These are phyloP conservation scores for Tolypocladium ovalisporum DNA, from an alignment of 2,329 filamentous ascomycete species.

Conservation along the genomic window DNA sequence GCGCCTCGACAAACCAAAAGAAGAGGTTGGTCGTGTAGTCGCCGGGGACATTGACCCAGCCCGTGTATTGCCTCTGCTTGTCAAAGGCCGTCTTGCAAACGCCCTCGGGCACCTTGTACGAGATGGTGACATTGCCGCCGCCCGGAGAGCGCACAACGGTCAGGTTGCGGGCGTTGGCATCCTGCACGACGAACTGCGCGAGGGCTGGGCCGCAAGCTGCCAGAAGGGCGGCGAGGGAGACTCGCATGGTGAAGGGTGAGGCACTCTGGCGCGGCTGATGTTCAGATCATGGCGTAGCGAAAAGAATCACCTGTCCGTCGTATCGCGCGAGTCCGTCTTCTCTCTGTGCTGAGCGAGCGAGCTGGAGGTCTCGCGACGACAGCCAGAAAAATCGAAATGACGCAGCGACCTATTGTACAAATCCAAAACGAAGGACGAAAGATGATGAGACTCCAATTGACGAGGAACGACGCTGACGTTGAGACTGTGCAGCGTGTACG, in stretches of 20 bases:
- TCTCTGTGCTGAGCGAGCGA: neutral
- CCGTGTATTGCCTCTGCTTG: slow-evolving; percentile 58
- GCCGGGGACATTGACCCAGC: slow-evolving; percentile 55
- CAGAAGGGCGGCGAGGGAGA: slow-evolving; percentile 8
- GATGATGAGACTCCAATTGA: neutral
- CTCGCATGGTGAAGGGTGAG: slow-evolving; percentile 6
- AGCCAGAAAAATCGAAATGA: neutral
- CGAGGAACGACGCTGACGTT: neutral
- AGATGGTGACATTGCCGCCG: slow-evolving; percentile 52
- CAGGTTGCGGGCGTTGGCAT: slow-evolving; percentile 25
- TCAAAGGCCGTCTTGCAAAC: slow-evolving; percentile 55
- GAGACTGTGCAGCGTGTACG: neutral
- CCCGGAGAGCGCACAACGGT: slow-evolving; percentile 52
- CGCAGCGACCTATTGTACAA: neutral
- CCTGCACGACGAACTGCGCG: slow-evolving; percentile 23
- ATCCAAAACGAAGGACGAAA: neutral
- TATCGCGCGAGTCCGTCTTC: neutral
- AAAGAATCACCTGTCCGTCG: neutral
- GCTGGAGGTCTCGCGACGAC: neutral
- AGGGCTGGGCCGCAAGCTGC: slow-evolving; percentile 5
- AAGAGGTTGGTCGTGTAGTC: slow-evolving; percentile 39
- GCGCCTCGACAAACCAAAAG: slow-evolving; percentile 39
- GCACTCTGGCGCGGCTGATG: neutral
- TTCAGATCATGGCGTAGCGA: neutral
- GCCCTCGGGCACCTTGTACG: slow-evolving; percentile 51